Evolutionary conservation across 2,329 filamentous ascomycete species (phyloP), one percentile per base, ranked within the genome.

Genomic region (Ceratocystis eucalypticola): DNA sequence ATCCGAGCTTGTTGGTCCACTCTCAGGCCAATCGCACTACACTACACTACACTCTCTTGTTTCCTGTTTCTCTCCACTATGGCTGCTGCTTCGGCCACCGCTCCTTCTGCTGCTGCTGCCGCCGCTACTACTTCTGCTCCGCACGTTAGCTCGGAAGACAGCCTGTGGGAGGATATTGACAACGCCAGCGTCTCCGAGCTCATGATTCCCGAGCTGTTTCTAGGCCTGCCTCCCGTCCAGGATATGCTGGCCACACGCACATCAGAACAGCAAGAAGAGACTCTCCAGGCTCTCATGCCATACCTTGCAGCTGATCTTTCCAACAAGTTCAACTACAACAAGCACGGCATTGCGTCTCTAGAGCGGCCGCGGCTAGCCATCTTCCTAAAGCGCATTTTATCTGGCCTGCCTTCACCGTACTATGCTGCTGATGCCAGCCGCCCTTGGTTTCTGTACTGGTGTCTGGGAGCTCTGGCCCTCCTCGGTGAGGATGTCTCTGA

Each of bases 391-490:
- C 80, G 79, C 70, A 79, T 78, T 70, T 76, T 88, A 41, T 78
- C 78, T 28, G 79, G 78, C 62, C 84, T 95, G 68, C 90, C 93
- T 0, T 77, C 82, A 6, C 79, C 78, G 2, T 96, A 88, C 75
- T 85, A 87, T 64, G 81, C 81, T 62, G 84, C 91, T 70, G 94
- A 99, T 78, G 88, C 94, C 41, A 92, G 89, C 73, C 81, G 93
- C 66, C 92, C 94, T 8, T 99, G 94, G 94, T 83, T 96, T 72
- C 81, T 96, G 70, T 97, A 96, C 77, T 99, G 94, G 94, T 88
- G 84, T 65, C 79, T 97, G 65, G 84, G 87, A 44, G 91, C 84
- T 1, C 79, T 99, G 70, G 79, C 82, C 30, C 79, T 92, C 44
- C 78, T 99, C 62, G 91, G 90, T 61, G 84, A 91, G 73, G 89